A percentile compares a stretch with the other conserved stretches of the same genome.
phyloP scores from a whole-genome alignment of 805 yeast genomes.

The Nakazawaea ernobii region DNA sequence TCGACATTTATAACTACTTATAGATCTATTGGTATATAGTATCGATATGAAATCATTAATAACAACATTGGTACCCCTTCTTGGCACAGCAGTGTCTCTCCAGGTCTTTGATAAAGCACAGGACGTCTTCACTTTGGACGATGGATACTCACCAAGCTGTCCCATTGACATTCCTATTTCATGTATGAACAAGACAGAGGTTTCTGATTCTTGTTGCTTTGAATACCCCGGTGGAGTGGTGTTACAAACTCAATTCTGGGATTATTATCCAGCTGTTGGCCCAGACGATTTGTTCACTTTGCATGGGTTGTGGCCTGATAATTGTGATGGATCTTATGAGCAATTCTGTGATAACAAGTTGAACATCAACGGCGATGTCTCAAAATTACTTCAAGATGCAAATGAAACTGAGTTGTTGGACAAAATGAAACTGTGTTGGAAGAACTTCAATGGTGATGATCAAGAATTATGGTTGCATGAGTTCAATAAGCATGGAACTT shows the following conservation, averaged over 20 bases:
- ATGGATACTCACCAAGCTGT: conserved; percentile 27
- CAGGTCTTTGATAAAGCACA: not conserved
- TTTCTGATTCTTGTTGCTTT: conserved; percentile 70
- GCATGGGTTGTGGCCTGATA: conserved; percentile 89
- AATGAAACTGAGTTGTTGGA: conserved; percentile 47
- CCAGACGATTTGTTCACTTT: conserved; percentile 68
- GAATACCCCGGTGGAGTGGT: conserved; percentile 84
- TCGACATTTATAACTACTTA: not conserved
- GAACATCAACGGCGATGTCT: conserved; percentile 43
- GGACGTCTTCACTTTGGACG: not conserved
- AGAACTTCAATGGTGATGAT: conserved; percentile 63
- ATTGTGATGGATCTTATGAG: conserved; percentile 75
- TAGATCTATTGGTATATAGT: too few species aligned
- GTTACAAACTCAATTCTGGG: conserved; percentile 91
- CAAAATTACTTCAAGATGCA: conserved; percentile 37
- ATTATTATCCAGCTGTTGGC: conserved; percentile 69
- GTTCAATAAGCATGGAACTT: conserved; percentile 91
- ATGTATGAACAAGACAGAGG: conserved; percentile 50
- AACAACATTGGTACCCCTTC: not conserved
- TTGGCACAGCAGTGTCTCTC: not conserved
- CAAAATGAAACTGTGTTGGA: conserved; percentile 64
- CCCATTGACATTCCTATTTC: conserved; percentile 56
- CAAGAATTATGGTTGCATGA: conserved; percentile 82
- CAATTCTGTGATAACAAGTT: conserved; percentile 69
- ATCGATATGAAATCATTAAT: too few species aligned